Conservation (phyloP, 1,284 basidiomycete species). For the Leccinum subrobustum region DNA sequence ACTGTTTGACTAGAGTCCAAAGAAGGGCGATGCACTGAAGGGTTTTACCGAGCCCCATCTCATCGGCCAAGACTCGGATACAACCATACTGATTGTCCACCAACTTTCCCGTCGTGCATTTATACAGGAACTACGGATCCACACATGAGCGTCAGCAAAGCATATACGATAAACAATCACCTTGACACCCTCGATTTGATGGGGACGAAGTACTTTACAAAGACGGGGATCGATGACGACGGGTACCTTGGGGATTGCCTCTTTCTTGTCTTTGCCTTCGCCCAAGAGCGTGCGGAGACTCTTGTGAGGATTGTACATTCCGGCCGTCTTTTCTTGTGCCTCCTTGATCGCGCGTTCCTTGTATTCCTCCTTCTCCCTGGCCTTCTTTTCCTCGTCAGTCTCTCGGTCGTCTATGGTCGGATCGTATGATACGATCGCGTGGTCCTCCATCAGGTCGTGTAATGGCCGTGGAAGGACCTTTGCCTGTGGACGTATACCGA, state of each 20-base stretch:
- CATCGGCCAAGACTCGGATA: conserved; percentile 88
- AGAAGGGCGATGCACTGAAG: conserved; percentile 95
- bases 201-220: conserved; percentile 87
- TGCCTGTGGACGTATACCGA: conserved; percentile 84
- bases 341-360: conserved; percentile 64
- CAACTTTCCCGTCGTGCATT: conserved; percentile 91
- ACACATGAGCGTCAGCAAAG: conserved; percentile 6
- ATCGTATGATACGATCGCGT: conserved; percentile 96
- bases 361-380: conserved; percentile 67
- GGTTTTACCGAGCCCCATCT: conserved; percentile 98
- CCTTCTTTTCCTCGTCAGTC: conserved; percentile 78
- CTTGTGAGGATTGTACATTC: conserved; percentile 89
- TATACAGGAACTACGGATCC: conserved; percentile 81
- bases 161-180: conserved; percentile 41
- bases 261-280: conserved; percentile 66
- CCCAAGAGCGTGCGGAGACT: conserved; percentile 85
- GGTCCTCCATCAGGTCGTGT: conserved; percentile 96
- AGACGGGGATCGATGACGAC: conserved; percentile 95
- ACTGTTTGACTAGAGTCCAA: conserved; percentile 98
- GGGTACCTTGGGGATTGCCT: conserved; percentile 78
- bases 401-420: conserved; percentile 93
- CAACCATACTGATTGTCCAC: conserved; percentile 93
- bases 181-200: conserved; percentile 98
- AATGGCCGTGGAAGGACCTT: conserved; percentile 89
- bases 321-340: conserved; percentile 62